phyloP scores from a whole-genome alignment of 805 yeast species.

The Candida coleopterorum region DNA sequence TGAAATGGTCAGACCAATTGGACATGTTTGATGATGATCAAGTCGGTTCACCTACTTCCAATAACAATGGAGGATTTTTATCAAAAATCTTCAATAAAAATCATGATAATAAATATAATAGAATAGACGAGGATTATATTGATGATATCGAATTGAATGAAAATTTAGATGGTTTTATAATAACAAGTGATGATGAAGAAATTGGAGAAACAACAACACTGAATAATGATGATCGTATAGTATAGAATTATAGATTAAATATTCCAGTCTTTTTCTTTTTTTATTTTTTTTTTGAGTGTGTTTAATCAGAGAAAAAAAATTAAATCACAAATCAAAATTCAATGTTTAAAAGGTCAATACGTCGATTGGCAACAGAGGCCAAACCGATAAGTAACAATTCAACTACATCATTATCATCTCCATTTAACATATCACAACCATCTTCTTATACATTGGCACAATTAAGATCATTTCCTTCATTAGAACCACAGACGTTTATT shows the following conservation, averaged over 20 bases:
- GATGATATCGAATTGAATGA: conserved; percentile 44
- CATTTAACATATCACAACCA: conserved; percentile 37
- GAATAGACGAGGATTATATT: conserved; percentile 13
- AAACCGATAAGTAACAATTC: neutral
- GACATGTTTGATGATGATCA: conserved; percentile 27
- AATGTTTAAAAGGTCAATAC: conserved; percentile 24
- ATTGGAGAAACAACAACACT: neutral
- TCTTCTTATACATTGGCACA: conserved; percentile 74
- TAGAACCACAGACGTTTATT: conserved; percentile 75
- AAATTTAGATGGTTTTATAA: conserved; percentile 38
- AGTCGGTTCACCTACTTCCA: conserved; percentile 11
- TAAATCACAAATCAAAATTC: neutral
- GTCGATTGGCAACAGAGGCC: conserved; percentile 24
- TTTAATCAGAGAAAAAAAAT: neutral
- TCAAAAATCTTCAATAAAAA: conserved; percentile 27
- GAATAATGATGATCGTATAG: conserved; percentile 2
- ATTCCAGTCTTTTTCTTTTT: neutral
- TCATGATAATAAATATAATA: conserved; percentile 22
- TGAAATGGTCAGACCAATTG: conserved; percentile 45
- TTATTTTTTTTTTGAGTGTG: neutral
- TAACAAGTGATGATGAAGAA: conserved; percentile 46
- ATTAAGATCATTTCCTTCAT: conserved; percentile 78
- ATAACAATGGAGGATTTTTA: conserved; percentile 32
- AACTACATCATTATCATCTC: neutral
- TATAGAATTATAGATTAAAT: neutral